phyloP scores from a whole-genome alignment of 139 green algal genomes.

The Haematococcus lacustris region DNA sequence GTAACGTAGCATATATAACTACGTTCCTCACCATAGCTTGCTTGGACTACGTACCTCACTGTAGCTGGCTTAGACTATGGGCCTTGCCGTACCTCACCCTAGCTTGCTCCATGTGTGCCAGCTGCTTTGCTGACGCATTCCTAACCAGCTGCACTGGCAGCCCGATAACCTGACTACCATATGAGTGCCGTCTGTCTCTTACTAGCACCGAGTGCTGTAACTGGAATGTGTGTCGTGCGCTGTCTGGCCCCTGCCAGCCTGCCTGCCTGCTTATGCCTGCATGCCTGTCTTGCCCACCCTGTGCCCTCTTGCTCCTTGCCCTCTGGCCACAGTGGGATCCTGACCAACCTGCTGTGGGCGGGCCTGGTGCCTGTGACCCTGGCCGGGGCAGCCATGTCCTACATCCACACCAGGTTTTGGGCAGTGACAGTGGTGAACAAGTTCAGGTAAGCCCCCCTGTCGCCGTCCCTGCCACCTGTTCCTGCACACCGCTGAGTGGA shows the following conservation, averaged over 20 bases:
- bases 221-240: not conserved
- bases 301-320: not conserved
- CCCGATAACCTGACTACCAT: not conserved
- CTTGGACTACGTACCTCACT: no score
- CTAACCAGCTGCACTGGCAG: no score
- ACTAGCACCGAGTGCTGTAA: not conserved
- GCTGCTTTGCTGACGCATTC: no score
- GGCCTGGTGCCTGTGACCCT: not conserved
- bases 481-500: no score
- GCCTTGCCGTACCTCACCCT: no score
- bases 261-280: no score
- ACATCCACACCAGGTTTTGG: not conserved
- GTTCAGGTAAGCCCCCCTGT: conserved; percentile 11
- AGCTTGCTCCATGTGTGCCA: no score
- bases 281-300: not conserved
- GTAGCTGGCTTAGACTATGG: no score
- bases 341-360: not conserved
- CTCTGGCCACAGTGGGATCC: not conserved
- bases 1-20: no score
- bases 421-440: not conserved
- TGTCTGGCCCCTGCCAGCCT: no score
- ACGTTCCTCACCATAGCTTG: no score
- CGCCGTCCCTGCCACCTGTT: no score
- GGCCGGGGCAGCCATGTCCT: not conserved
- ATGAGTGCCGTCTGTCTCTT: not conserved